phyloP scores from a whole-genome alignment of 2,329 filamentous ascomycete genomes.

The Parasarocladium wereldwijsianum region DNA sequence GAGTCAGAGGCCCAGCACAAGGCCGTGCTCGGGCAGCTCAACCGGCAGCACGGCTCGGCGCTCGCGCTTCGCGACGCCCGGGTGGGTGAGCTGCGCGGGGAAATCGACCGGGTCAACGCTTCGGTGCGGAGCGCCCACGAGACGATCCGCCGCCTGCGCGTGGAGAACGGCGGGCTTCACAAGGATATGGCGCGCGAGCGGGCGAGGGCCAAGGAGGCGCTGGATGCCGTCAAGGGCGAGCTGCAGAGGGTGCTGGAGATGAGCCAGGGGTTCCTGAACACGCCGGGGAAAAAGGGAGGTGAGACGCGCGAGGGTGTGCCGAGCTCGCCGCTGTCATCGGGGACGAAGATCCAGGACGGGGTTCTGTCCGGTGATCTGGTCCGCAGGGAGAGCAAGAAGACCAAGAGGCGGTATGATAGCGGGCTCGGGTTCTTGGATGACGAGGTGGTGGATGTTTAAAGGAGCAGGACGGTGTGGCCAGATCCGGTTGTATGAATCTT shows the following conservation, averaged over 20 bases:
- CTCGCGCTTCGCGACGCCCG: constrained; percentile 36
- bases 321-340: neutral
- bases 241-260: constrained; percentile 31
- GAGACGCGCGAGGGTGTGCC: constrained; percentile 3
- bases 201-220: constrained; percentile 24
- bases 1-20: constrained; percentile 20
- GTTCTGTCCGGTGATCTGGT: constrained; percentile 14
- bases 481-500: neutral
- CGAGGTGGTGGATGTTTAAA: constrained; percentile 25
- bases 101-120: constrained; percentile 31
- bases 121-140: constrained; percentile 31
- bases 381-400: constrained; percentile 22
- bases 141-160: constrained; percentile 27
- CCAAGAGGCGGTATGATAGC: constrained; percentile 33
- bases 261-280: constrained; percentile 27
- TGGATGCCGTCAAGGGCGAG: constrained; percentile 36
- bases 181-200: constrained; percentile 21
- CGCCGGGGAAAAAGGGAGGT: constrained; percentile 11
- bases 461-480: neutral
- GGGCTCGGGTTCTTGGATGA: constrained; percentile 41
- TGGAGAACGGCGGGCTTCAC: constrained; percentile 28
- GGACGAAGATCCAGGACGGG: constrained; percentile 6
- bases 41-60: constrained; percentile 26
- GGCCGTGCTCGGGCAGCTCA: constrained; percentile 18
- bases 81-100: constrained; percentile 30